Conservation (phyloP, 208 protist species). For the Trypanosoma vivax region DNA sequence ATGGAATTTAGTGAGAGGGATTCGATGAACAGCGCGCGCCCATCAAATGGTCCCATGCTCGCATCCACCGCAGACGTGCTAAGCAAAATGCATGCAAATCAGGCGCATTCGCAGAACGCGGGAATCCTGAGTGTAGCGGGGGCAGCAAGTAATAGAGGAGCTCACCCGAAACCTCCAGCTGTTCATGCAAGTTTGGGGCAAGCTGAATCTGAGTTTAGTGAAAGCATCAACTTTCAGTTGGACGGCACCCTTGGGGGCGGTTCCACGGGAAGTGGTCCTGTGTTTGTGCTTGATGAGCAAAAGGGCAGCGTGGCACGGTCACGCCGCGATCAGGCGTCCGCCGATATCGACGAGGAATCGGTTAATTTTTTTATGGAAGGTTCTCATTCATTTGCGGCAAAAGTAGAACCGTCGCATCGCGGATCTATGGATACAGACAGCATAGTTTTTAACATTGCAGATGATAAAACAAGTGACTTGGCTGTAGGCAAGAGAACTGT, state of each 20-base stretch:
- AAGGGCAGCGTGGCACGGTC: too few relatives aligned
- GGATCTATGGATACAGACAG: conserved; percentile 28
- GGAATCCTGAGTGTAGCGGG: too few relatives aligned
- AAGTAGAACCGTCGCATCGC: background rate
- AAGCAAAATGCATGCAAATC: too few relatives aligned
- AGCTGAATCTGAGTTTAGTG: background rate
- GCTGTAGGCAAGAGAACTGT: background rate
- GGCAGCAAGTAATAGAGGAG: too few relatives aligned
- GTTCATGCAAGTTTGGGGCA: too few relatives aligned
- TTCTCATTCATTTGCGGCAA: background rate
- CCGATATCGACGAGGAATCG: conserved; percentile 4
- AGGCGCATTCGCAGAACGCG: too few relatives aligned
- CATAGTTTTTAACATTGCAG: conserved; percentile 43
- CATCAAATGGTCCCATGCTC: background rate
- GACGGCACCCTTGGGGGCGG: background rate
- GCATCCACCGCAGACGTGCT: too few relatives aligned
- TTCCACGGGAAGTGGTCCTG: conserved; percentile 1
- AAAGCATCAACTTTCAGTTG: conserved; percentile 13
- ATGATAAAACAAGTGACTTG: conserved; percentile 12
- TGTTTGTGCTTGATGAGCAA: too few relatives aligned
- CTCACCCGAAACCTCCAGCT: too few relatives aligned
- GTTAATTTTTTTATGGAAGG: conserved; percentile 20
- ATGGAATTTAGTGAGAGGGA: conserved; percentile 20
- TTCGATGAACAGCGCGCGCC: background rate
- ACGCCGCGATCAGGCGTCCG: too few relatives aligned